These are phyloP conservation scores for Psilocybe mexicana DNA, from an alignment of 1,284 basidiomycete species.

Conservation along the genomic window DNA sequence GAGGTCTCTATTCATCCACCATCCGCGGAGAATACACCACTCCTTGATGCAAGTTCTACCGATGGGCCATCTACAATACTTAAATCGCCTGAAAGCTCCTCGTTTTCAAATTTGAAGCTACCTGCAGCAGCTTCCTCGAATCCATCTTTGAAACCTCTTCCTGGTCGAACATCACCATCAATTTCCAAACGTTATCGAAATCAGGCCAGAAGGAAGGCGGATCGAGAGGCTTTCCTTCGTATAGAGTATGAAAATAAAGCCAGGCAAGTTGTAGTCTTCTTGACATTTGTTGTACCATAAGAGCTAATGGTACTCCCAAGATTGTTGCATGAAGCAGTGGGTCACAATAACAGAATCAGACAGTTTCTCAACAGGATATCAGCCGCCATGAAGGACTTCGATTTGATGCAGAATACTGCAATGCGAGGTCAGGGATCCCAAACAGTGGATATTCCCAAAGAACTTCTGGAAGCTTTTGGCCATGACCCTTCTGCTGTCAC, in stretches of 20 bases:
- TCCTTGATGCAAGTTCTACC: background rate
- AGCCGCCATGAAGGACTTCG: constrained; percentile 60
- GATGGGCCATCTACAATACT: constrained; percentile 3
- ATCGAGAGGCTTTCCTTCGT: constrained; percentile 49
- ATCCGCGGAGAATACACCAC: constrained; percentile 15
- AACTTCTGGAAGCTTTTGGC: constrained; percentile 68
- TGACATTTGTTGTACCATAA: constrained; percentile 5
- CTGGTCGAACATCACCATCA: constrained; percentile 26
- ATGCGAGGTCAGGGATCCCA: constrained; percentile 47
- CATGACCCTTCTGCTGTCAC: constrained; percentile 76
- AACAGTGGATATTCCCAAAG: constrained; percentile 53
- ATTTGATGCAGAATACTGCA: constrained; percentile 52
- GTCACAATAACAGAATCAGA: constrained; percentile 65
- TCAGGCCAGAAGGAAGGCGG: constrained; percentile 31
- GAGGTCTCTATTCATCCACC: constrained; percentile 22
- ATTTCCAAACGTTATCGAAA: constrained; percentile 28
- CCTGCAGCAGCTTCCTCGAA: constrained; percentile 6
- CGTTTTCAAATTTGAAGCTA: constrained; percentile 15
- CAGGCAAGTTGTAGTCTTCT: constrained; percentile 43
- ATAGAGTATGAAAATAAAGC: constrained; percentile 61
- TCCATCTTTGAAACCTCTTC: constrained; percentile 13
- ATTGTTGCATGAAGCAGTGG: constrained; percentile 53
- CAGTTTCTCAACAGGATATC: constrained; percentile 67
- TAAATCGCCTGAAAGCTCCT: constrained; percentile 16
- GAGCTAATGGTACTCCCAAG: constrained; percentile 34